Conservation (phyloP, 176 grass and related monocot species). For the Lolium rigidum region DNA sequence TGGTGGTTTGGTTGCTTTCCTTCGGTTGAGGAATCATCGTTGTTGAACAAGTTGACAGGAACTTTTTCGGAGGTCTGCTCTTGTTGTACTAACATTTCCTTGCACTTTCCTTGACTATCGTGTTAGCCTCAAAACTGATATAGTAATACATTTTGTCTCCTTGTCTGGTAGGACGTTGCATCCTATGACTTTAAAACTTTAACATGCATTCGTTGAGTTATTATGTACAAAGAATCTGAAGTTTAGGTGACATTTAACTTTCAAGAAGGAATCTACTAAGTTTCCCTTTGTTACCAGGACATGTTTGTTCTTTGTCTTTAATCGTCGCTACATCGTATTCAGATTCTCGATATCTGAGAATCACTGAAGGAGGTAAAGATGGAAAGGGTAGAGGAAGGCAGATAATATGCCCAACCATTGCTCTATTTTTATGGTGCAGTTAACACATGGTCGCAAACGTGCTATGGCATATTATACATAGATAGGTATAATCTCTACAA, state of each 20-base stretch:
- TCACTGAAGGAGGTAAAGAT: slow-evolving; percentile 99
- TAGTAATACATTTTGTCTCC: slow-evolving; percentile 8
- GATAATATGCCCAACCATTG: slow-evolving; percentile 46
- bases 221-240: slow-evolving; percentile 88
- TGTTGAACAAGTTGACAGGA: slow-evolving; percentile 93
- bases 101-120: neutral
- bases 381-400: slow-evolving; percentile 99
- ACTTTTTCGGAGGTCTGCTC: slow-evolving; percentile 91
- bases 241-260: slow-evolving; percentile 63
- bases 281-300: neutral
- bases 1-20: slow-evolving; percentile 95
- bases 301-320: slow-evolving; percentile 23
- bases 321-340: slow-evolving; percentile 24
- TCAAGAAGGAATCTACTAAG: neutral
- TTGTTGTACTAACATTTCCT: slow-evolving; percentile 34
- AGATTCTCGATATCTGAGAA: slow-evolving; percentile 95
- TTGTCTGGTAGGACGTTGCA: slow-evolving; percentile 72
- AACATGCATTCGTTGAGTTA: slow-evolving; percentile 96
- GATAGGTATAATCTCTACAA: neutral
- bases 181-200: slow-evolving; percentile 94
- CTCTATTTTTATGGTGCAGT: neutral
- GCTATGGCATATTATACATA: neutral
- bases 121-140: neutral
- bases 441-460: neutral
- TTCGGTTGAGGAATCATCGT: slow-evolving; percentile 93